Conservation (phyloP, 768 basidiomycete species). For the Tulasnella sp. region DNA sequence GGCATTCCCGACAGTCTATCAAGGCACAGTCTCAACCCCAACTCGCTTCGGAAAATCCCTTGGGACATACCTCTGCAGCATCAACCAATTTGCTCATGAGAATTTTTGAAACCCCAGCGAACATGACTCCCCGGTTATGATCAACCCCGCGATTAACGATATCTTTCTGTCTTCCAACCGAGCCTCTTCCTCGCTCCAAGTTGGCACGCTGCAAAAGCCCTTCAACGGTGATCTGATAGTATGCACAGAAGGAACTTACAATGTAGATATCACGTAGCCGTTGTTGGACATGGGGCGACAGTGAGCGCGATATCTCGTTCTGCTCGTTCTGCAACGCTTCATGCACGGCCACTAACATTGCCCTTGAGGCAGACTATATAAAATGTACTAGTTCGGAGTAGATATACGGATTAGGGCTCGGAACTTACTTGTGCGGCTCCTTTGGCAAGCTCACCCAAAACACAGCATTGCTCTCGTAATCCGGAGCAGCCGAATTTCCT, state of each 20-base stretch:
- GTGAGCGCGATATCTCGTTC: slow-evolving; percentile 61
- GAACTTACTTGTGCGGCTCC: slow-evolving; percentile 51
- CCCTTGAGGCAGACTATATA: slow-evolving; percentile 41
- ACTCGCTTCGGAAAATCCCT: not conserved
- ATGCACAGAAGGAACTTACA: not conserved
- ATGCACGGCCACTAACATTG: slow-evolving; percentile 52
- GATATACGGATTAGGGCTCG: not conserved
- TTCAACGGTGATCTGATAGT: slow-evolving; percentile 10
- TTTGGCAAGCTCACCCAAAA: slow-evolving; percentile 57
- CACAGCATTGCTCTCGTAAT: slow-evolving; percentile 56
- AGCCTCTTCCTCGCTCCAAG: slow-evolving; percentile 59
- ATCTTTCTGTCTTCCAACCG: slow-evolving; percentile 63
- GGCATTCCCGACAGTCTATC: slow-evolving; percentile 50
- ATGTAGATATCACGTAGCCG: slow-evolving; percentile 56
- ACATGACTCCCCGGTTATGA: slow-evolving; percentile 54
- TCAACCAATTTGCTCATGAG: slow-evolving; percentile 53
- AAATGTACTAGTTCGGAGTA: not conserved
- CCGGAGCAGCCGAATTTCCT: slow-evolving; percentile 57
- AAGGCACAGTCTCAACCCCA: slow-evolving; percentile 14
- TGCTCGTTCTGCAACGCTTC: slow-evolving; percentile 58
- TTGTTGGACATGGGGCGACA: slow-evolving; percentile 59
- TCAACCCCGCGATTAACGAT: slow-evolving; percentile 54
- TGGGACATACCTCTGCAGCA: slow-evolving; percentile 48
- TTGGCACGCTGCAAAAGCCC: slow-evolving; percentile 50
- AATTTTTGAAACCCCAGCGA: slow-evolving; percentile 57